These are phyloP conservation scores for Penicillium paxilli DNA, from an alignment of 495 filamentous ascomycete species.

Conservation along the genomic window DNA sequence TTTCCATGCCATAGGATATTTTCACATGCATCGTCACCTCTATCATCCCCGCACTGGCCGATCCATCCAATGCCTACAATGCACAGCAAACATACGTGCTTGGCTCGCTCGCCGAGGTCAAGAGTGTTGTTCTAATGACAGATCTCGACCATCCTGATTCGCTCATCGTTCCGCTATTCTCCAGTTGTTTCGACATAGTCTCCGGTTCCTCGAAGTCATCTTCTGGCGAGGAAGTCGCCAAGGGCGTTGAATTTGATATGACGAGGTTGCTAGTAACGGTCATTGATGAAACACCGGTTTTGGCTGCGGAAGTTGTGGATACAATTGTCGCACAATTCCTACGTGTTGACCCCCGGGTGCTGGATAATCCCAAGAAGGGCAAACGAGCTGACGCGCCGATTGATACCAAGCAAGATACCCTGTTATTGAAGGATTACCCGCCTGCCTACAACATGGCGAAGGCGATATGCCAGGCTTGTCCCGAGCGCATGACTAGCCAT, in stretches of 20 bases:
- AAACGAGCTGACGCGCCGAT: slow-evolving; percentile 60
- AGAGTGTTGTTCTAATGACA: slow-evolving; percentile 91
- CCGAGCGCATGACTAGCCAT: slow-evolving; percentile 90
- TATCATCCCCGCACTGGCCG: slow-evolving; percentile 80
- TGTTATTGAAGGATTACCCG: slow-evolving; percentile 80
- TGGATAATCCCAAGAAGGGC: slow-evolving; percentile 50
- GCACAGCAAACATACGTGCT: slow-evolving; percentile 88
- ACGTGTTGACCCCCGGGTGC: slow-evolving; percentile 67
- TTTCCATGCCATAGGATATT: slow-evolving; percentile 64
- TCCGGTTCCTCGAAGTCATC: slow-evolving; percentile 72
- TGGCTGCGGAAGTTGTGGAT: slow-evolving; percentile 85
- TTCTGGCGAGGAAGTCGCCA: slow-evolving; percentile 76
- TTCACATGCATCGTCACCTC: slow-evolving; percentile 84
- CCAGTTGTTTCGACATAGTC: slow-evolving; percentile 86
- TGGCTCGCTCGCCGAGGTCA: slow-evolving; percentile 83
- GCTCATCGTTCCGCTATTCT: slow-evolving; percentile 79
- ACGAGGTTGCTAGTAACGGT: slow-evolving; percentile 78
- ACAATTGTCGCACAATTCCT: slow-evolving; percentile 94
- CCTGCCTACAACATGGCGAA: slow-evolving; percentile 96
- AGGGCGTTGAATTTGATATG: slow-evolving; percentile 92
- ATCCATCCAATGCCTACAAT: slow-evolving; percentile 89
- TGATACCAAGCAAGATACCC: slow-evolving; percentile 74
- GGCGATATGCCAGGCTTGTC: slow-evolving; percentile 83
- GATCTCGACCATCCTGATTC: slow-evolving; percentile 79
- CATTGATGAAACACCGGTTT: slow-evolving; percentile 79